Base-by-base conservation (phyloP, 768 basidiomycete species). In the Naganishia antarctica region DNA sequence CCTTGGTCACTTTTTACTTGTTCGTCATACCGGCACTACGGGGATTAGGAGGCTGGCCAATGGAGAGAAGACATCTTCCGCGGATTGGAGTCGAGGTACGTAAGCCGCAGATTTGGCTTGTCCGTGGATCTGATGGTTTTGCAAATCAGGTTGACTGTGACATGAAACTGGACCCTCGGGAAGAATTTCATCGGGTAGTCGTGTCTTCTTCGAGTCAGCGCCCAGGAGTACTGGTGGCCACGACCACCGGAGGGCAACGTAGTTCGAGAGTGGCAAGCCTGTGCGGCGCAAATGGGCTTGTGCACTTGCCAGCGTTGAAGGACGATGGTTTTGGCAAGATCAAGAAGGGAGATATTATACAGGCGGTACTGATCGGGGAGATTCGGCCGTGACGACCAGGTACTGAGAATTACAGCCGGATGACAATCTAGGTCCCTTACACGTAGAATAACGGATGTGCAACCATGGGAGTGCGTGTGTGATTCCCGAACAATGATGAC, bases 231-330 rank as follows among this genome's bases (percentile, higher is more conserved):
- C 79, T 90, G 60, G 81, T 80, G 61, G 91, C 89, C 1, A 83
- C 81, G 68, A 90, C 87, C 61, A 93, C 91, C 0, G 91, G 91
- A 25, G 89, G 90, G 0, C 91, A 94, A 73, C 81, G 90, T 6
- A 91, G 90, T 18, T 89, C 87, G 70, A 81, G 89, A 25, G 86
- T 87, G 4, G 87, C 87, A 13, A 91, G 90, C 69, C 71, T 94
- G 51, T 85, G 82, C 44, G 87, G 86, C 1, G 89, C 90, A 16
- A 91, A 92, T 73, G 90, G 85, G 1, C 78, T 93, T 45, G 84
- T 88, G 0, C 81, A 86, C 23, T 73, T 92, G 23, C 90, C 90
- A 2, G 74, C 80, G 32, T 67, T 76, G 58, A 74, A 68, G 46
- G 74, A 78, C 6, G 70, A 72, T 57, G 65, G 45, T 26, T 61